phyloP scores from a whole-genome alignment of 1,139 yeast species.

The Taphrina confusa region DNA sequence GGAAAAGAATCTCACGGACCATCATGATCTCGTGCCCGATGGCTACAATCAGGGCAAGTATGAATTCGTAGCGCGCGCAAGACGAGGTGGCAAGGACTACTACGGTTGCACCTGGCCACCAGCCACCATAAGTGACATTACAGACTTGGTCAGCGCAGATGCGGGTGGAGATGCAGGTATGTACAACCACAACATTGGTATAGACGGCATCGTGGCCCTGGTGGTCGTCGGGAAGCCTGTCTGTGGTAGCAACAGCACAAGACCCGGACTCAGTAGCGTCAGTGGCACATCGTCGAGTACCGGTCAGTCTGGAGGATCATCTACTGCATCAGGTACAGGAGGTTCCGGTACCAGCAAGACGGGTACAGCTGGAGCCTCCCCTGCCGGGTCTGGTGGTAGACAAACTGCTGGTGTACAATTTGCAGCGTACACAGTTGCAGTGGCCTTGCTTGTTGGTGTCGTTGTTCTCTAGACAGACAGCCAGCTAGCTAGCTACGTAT shows the following conservation, averaged over 20 bases:
- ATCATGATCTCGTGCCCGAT: conserved; percentile 8
- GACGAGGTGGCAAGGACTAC: conserved; percentile 12
- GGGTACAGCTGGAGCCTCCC: not conserved
- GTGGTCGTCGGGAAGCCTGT: conserved; percentile 4
- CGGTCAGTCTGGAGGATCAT: not conserved
- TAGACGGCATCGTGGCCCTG: conserved; percentile 12
- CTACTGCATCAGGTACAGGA: not conserved
- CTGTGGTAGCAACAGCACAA: not conserved
- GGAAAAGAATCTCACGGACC: conserved; percentile 7
- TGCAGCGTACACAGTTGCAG: not conserved
- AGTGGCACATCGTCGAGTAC: not conserved
- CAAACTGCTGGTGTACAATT: not conserved
- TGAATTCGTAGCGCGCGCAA: conserved; percentile 24
- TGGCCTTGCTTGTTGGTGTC: not conserved
- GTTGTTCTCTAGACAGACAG: too few species aligned
- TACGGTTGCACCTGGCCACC: conserved; percentile 19
- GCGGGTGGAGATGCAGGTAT: conserved; percentile 6
- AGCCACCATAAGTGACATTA: conserved; percentile 1
- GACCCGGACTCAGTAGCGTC: not conserved
- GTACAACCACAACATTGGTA: conserved; percentile 14
- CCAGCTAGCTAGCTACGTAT: too few species aligned
- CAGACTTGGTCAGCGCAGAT: not conserved
- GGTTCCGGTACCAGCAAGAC: not conserved
- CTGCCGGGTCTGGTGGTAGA: too few species aligned
- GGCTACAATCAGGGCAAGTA: conserved; percentile 25